phyloP scores from a whole-genome alignment of 805 yeast species.

The Cyberlindnera japonica region DNA sequence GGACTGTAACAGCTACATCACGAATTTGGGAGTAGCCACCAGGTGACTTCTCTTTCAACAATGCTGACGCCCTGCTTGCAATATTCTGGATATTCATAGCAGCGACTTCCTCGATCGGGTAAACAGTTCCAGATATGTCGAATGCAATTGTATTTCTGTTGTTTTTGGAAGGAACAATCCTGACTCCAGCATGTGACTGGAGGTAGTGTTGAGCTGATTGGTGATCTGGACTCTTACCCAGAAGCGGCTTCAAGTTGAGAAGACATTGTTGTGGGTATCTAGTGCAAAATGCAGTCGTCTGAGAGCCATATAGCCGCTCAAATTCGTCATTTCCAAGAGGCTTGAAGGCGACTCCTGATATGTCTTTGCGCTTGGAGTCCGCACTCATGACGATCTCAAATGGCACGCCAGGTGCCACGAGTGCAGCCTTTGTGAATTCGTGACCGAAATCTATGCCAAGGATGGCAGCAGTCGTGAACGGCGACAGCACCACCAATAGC shows the following conservation, averaged over 20 bases:
- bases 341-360: slow-evolving; percentile 70
- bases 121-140: slow-evolving; percentile 43
- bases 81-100: slow-evolving; percentile 80
- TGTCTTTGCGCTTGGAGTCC: slow-evolving; percentile 88
- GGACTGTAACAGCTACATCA: slow-evolving; percentile 74
- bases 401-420: slow-evolving; percentile 87
- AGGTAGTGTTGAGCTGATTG: slow-evolving; percentile 44
- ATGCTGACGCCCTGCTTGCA: slow-evolving; percentile 56
- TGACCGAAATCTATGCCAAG: slow-evolving; percentile 89
- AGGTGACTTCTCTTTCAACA: slow-evolving; percentile 52
- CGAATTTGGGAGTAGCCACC: slow-evolving; percentile 47
- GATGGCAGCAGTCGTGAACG: slow-evolving; percentile 49
- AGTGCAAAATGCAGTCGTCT: slow-evolving; percentile 64
- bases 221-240: slow-evolving; percentile 60
- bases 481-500: slow-evolving; percentile 9
- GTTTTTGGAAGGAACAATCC: slow-evolving; percentile 38
- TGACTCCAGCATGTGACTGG: slow-evolving; percentile 57
- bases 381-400: slow-evolving; percentile 85
- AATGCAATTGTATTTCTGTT: slow-evolving; percentile 57
- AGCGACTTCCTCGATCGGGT: slow-evolving; percentile 69
- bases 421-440: slow-evolving; percentile 78
- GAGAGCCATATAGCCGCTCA: slow-evolving; percentile 75
- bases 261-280: slow-evolving; percentile 72
- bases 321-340: slow-evolving; percentile 38
- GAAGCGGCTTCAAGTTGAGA: slow-evolving; percentile 60